A percentile compares a stretch with the other conserved stretches of the same genome.
These are phyloP conservation scores for Narthecium ossifragum DNA, from an alignment of 106 monocot species.

Conservation along the genomic window DNA sequence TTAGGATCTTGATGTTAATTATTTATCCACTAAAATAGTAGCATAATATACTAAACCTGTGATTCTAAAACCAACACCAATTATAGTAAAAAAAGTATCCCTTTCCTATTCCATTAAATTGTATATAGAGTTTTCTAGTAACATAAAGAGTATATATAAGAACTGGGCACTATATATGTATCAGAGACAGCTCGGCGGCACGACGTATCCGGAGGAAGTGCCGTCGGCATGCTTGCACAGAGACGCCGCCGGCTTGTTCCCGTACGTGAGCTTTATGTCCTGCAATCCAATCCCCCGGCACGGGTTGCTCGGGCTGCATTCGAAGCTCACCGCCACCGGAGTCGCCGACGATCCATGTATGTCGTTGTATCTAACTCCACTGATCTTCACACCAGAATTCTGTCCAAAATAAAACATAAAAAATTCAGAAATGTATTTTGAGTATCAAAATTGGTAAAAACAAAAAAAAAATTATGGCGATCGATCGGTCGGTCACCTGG, in stretches of 20 bases:
- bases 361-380: constrained; percentile 21
- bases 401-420: constrained; percentile 1
- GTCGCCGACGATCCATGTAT: constrained; percentile 32
- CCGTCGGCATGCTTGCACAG: constrained; percentile 43
- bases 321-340: constrained; percentile 21
- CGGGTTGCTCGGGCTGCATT: constrained; percentile 28
- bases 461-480: neutral
- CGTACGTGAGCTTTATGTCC: constrained; percentile 41
- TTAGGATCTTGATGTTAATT: too few relatives aligned
- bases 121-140: too few relatives aligned
- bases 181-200: constrained; percentile 53
- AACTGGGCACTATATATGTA: too few relatives aligned
- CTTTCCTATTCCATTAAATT: too few relatives aligned
- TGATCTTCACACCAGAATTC: constrained; percentile 36
- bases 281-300: constrained; percentile 28
- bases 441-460: neutral
- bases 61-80: too few relatives aligned
- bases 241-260: constrained; percentile 19
- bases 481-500: constrained; percentile 18
- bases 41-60: too few relatives aligned
- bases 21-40: too few relatives aligned
- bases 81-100: too few relatives aligned
- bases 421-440: too few relatives aligned
- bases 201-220: constrained; percentile 21
- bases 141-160: too few relatives aligned